Evolutionary conservation across 2,329 filamentous ascomycete species (phyloP), one percentile per base, ranked within the genome.

Genomic region (Colletotrichum sp.): DNA sequence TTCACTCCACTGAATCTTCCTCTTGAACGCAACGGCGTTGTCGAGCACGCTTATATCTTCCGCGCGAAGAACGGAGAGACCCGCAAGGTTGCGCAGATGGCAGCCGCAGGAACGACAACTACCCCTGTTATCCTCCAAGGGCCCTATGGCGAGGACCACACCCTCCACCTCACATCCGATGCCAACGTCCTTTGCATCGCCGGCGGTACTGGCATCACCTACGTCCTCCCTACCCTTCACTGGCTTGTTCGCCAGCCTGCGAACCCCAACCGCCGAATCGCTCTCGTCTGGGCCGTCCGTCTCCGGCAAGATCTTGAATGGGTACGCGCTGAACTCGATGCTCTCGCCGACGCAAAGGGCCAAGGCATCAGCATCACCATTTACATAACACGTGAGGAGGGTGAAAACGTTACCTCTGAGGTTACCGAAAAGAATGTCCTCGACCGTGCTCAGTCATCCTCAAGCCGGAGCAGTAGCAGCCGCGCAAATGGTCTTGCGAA

Each of bases 1-100:
- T 94, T 95, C 80, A 95, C 93, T 0, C 91, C 92, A 0, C 85
- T 92, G 10, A 92, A 89, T 70, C 81, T 90, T 0, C 92, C 91
- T 0, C 79, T 84, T 8, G 81, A 86, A 0, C 80, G 82, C 24
- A 81, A 85, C 69, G 83, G 87, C 1, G 78, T 81, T 3, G 86
- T 90, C 12, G 83, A 84, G 52, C 90, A 92, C 78, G 88, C 89
- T 18, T 92, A 92, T 78, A 87, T 92, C 65, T 85, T 93, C 75
- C 86, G 91, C 6, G 90, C 90, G 6, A 90, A 91, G 76, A 83
- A 84, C 1, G 92, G 92, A 13, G 91, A 93, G 82, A 94, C 92
- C 0, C 87, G 85, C 75, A 89, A 89, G 78, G 81, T 93, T 12
- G 88, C 90, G 2, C 81, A 85, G 10, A 78, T 92, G 1, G 84